Percentiles rank a stretch among this genome's conserved stretches.
phyloP scores from a whole-genome alignment of 176 grass and related monocot genomes.

The Leersia perrieri region DNA sequence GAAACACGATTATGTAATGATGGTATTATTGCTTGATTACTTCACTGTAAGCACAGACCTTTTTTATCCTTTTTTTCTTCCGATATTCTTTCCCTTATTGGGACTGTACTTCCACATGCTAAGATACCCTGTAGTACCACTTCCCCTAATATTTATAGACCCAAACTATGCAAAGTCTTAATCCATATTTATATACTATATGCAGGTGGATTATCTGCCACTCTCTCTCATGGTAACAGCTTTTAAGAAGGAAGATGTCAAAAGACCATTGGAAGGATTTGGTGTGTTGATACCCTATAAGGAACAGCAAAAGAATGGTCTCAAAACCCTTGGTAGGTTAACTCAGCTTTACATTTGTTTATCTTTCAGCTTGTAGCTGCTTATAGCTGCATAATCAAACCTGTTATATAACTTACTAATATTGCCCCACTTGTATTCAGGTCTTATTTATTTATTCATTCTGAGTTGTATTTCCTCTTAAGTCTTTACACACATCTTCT shows the following conservation, averaged over 20 bases:
- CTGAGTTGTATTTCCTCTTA: neutral
- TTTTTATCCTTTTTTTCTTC: neutral
- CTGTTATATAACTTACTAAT: conserved; percentile 9
- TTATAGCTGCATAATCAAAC: neutral
- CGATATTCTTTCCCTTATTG: neutral
- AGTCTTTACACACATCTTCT: conserved; percentile 16
- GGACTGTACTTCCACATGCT: neutral
- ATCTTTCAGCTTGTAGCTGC: conserved; percentile 11
- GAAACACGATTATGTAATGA: neutral
- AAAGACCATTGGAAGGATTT: conserved; percentile 91
- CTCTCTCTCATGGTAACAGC: conserved; percentile 86
- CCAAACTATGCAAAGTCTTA: neutral
- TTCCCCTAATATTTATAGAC: neutral
- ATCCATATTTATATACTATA: conserved; percentile 21
- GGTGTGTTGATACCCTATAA: conserved; percentile 87
- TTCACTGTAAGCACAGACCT: neutral
- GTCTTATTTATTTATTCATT: conserved; percentile 17
- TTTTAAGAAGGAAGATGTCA: conserved; percentile 89
- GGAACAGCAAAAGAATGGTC: conserved; percentile 85
- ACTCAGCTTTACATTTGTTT: conserved; percentile 21
- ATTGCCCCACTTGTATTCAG: neutral
- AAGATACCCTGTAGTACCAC: neutral
- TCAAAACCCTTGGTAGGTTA: conserved; percentile 80
- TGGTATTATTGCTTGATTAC: neutral
- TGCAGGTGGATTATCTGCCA: conserved; percentile 88